Evolutionary conservation across 2,329 filamentous ascomycete species (phyloP).

Genomic region (Penicillium sp.): DNA sequence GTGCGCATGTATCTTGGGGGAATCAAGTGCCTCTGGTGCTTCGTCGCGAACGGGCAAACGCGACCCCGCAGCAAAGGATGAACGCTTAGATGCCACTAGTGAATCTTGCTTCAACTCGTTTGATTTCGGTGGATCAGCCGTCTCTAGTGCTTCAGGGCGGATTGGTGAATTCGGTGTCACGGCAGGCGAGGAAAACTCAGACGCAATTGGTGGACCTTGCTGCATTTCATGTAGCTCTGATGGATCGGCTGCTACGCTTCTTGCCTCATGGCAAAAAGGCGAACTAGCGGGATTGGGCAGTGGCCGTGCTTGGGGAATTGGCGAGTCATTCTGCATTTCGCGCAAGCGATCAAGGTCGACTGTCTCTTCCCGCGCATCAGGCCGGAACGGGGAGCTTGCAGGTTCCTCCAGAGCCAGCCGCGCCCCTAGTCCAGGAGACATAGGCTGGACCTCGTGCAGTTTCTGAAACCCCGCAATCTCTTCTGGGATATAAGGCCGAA

Average conservation of each 20-base stretch:
- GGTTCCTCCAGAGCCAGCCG: slow-evolving; percentile 19
- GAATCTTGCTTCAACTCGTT: slow-evolving; percentile 1
- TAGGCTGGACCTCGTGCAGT: slow-evolving; percentile 16
- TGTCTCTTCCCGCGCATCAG: slow-evolving; percentile 30
- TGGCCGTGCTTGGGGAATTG: slow-evolving; percentile 13
- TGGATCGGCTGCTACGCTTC: slow-evolving; percentile 30
- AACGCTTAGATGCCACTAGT: background rate
- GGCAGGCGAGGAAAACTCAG: background rate
- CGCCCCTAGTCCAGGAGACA: slow-evolving; percentile 17
- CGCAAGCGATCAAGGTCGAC: slow-evolving; percentile 29
- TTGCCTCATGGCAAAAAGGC: slow-evolving; percentile 33
- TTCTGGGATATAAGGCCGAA: slow-evolving; percentile 31
- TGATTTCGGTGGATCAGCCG: slow-evolving; percentile 23
- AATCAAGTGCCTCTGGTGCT: background rate
- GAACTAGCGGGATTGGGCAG: slow-evolving; percentile 30
- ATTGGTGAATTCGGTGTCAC: slow-evolving; percentile 35
- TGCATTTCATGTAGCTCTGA: slow-evolving; percentile 6
- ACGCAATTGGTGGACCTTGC: background rate
- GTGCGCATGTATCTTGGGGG: background rate
- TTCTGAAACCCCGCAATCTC: slow-evolving; percentile 32
- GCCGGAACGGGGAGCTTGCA: slow-evolving; percentile 40
- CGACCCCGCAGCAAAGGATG: slow-evolving; percentile 12
- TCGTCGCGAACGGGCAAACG: slow-evolving; percentile 32
- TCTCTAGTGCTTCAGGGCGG: slow-evolving; percentile 26
- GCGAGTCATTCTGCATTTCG: slow-evolving; percentile 11